A percentile compares a stretch with the other conserved stretches of the same genome.
Conservation (phyloP, 1,284 basidiomycete genomes). For the Ceratobasidium sp. region DNA sequence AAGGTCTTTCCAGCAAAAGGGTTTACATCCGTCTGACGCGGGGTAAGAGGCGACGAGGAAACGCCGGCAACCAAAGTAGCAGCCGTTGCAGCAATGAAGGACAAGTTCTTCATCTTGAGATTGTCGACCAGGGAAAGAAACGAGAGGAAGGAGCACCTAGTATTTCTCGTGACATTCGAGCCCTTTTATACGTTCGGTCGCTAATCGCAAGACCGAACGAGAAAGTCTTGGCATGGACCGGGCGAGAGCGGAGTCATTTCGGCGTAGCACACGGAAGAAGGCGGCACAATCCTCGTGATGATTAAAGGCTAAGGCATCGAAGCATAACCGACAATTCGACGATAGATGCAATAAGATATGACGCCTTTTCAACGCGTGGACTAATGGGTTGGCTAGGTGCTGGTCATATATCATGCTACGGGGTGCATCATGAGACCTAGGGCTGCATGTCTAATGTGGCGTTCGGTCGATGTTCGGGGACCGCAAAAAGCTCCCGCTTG, state of each 20-base stretch:
- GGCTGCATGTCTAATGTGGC: background rate
- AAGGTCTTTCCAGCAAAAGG: constrained; percentile 42
- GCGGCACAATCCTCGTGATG: constrained; percentile 20
- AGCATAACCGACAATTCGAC: constrained; percentile 31
- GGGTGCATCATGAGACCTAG: background rate
- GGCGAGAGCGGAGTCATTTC: background rate
- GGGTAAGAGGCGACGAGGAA: constrained; percentile 22
- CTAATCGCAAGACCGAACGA: background rate
- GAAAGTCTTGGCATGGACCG: constrained; percentile 10
- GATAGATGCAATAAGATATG: background rate
- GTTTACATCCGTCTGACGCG: constrained; percentile 26
- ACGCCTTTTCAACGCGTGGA: background rate
- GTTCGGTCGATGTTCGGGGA: constrained; percentile 18
- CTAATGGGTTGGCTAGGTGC: background rate
- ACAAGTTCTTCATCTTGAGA: constrained; percentile 26
- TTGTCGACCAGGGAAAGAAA: background rate
- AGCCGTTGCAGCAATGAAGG: constrained; percentile 32
- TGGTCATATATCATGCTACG: background rate
- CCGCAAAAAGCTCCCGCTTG: background rate
- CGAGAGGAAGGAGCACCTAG: background rate
- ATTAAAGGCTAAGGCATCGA: constrained; percentile 8
- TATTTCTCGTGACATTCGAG: background rate
- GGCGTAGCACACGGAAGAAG: constrained; percentile 14
- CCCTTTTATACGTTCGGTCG: background rate
- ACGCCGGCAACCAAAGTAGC: constrained; percentile 30